Base-by-base conservation (phyloP, 2,329 filamentous ascomycete species). In the Sporothrix variecibatus region DNA sequence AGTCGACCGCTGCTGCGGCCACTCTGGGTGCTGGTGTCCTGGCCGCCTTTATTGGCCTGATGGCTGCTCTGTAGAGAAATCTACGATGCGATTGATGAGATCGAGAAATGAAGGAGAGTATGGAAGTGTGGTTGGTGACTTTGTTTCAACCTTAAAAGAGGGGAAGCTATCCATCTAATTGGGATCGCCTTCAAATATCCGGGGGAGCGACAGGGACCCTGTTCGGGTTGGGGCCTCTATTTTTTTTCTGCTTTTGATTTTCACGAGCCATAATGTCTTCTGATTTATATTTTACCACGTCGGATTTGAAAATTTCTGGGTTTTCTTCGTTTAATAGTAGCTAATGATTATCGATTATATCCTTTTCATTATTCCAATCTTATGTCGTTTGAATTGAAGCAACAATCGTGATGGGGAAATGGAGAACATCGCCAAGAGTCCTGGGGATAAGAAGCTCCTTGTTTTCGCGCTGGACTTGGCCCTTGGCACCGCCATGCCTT, bases 21-120 rank as follows among this genome's bases (percentile, higher is more conserved):
- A 65, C 64, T 1, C n/a, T 70, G 43, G 70, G 70, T 20, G 73
- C 56, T 3, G 71, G 73, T 38, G n/a, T 75, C 31, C 15, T 75
- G 64, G 71, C 71, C 6, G 73, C 73, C 17, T 43, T 72, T 9
- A 34, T 70, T 26, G 73, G 70, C 46, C 53, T 72, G 38, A 34
- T 70, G 4, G 71, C 65, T 75, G 73, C 73, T 51, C 71, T 75
- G 73, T 75, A 72, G 40, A 51, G 20, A 20, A 15, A 20, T 20
- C 1, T 9, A 34, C 56, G 56, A 34, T 60, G 28, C 9, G 51
- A 26, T 26, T 56, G 7, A 51, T 51, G 46, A 51, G 15, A 15
- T 46, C 15, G 6, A 38, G 12, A 8, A 20, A 20, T 34, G 2
- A 38, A 20, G 56, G 17, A 9, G 20, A 15, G 31, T n/a, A 34